A percentile compares a stretch with the other conserved stretches of the same genome.
Evolutionary conservation across 2,329 filamentous ascomycete species (phyloP).

Genomic region (Penicillium occitanis): DNA sequence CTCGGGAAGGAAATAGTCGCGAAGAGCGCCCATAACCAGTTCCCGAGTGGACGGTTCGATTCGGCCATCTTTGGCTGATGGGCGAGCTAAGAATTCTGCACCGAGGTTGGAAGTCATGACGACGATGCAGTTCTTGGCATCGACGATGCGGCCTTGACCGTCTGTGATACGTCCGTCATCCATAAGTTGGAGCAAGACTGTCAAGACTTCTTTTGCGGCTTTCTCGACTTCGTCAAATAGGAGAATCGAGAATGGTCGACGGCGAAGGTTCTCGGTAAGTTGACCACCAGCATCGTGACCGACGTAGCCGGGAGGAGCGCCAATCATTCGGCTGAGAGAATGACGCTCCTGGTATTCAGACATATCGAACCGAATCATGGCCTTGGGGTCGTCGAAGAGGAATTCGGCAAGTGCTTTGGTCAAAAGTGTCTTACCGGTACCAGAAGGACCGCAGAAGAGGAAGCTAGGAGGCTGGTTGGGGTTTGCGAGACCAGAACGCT

Average conservation of each 20-base stretch:
- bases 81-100: conserved; percentile 85
- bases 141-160: conserved; percentile 90
- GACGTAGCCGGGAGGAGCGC: conserved; percentile 93
- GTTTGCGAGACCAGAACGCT: conserved; percentile 90
- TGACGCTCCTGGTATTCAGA: conserved; percentile 99
- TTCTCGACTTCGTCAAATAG: conserved; percentile 99
- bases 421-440: conserved; percentile 95
- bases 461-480: conserved; percentile 97
- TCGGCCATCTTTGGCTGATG: conserved; percentile 72
- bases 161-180: conserved; percentile 98
- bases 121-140: conserved; percentile 97
- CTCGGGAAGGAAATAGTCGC: conserved; percentile 96
- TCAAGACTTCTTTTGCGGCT: conserved; percentile 94
- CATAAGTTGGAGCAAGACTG: conserved; percentile 98
- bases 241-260: conserved; percentile 94
- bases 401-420: conserved; percentile 98
- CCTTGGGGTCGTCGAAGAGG: conserved; percentile 92
- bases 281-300: conserved; percentile 95
- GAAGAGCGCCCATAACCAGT: conserved; percentile 84
- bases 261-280: conserved; percentile 88
- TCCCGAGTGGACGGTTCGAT: conserved; percentile 85
- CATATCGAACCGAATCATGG: conserved; percentile 99
- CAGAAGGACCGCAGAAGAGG: conserved; percentile 97
- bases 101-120: conserved; percentile 99
- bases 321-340: conserved; percentile 94